Conservation (phyloP, 371 early-diverging fungal species). For the Neoconidiobolus thromboides region DNA sequence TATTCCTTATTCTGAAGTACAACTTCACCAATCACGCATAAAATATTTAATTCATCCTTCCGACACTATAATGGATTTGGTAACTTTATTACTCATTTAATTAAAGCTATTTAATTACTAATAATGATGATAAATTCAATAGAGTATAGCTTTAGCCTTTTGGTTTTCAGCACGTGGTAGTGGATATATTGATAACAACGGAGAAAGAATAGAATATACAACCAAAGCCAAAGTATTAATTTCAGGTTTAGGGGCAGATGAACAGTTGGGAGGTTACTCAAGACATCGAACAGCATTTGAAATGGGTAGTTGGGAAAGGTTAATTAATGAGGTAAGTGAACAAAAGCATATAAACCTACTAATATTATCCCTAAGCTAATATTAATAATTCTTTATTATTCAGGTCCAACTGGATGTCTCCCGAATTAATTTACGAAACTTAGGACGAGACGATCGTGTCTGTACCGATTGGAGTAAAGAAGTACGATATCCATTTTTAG, state of each 20-base stretch:
- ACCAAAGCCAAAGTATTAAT: constrained; percentile 56
- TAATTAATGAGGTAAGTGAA: constrained; percentile 29
- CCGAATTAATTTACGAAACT: constrained; percentile 65
- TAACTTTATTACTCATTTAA: constrained; percentile 9
- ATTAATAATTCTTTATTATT: no score
- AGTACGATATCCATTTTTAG: constrained; percentile 77
- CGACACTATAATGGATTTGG: constrained; percentile 87
- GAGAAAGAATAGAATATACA: neutral
- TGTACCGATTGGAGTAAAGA: constrained; percentile 76
- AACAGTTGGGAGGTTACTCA: constrained; percentile 83
- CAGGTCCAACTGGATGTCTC: constrained; percentile 49
- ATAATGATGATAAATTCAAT: neutral
- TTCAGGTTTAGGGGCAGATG: constrained; percentile 92
- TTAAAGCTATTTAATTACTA: neutral
- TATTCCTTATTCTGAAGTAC: constrained; percentile 55
- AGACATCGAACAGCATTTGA: constrained; percentile 62
- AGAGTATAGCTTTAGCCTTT: constrained; percentile 89
- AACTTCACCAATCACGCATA: constrained; percentile 29
- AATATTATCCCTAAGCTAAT: no score
- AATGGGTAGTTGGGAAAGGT: constrained; percentile 33
- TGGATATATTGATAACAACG: constrained; percentile 15
- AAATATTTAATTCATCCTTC: constrained; percentile 54
- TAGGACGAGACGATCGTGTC: constrained; percentile 88
- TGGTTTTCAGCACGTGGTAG: constrained; percentile 85
- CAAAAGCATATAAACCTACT: no score